Percentiles rank a stretch among this genome's conserved stretches.
phyloP scores from a whole-genome alignment of 2,329 filamentous ascomycete genomes.

The Arthrinium phaeospermum region DNA sequence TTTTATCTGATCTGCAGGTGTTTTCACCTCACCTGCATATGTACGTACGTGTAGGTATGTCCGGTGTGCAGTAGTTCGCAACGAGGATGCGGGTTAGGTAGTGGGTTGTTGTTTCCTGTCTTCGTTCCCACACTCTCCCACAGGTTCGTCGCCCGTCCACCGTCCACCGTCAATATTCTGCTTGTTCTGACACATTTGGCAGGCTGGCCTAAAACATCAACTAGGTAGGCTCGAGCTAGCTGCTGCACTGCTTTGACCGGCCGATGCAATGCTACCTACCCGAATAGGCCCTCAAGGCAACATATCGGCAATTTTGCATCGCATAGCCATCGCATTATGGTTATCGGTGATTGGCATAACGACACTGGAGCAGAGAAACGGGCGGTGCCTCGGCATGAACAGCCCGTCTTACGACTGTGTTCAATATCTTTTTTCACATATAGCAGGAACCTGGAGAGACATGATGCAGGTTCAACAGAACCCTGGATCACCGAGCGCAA shows the following conservation, averaged over 20 bases:
- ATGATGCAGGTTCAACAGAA: neutral
- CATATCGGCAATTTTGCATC: neutral
- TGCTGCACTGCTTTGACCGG: neutral
- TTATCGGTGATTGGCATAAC: neutral
- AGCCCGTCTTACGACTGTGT: neutral
- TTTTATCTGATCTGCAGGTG: neutral
- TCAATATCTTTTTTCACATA: neutral
- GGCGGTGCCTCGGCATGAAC: neutral
- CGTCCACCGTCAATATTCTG: neutral
- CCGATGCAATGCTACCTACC: neutral
- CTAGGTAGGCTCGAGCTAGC: neutral
- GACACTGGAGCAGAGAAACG: neutral
- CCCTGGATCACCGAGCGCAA: neutral
- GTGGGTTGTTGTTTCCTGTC: neutral
- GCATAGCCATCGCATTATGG: neutral
- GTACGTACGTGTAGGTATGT: neutral
- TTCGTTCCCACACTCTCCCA: neutral
- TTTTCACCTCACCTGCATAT: neutral
- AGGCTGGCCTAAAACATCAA: neutral
- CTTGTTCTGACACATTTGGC: neutral
- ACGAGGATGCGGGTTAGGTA: neutral
- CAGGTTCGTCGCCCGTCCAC: neutral
- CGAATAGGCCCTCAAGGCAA: neutral
- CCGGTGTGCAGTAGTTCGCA: neutral
- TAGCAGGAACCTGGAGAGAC: neutral